These are phyloP conservation scores for Trichophyton benhamiae DNA, from an alignment of 2,329 filamentous ascomycete genomes.

Conservation along the genomic window DNA sequence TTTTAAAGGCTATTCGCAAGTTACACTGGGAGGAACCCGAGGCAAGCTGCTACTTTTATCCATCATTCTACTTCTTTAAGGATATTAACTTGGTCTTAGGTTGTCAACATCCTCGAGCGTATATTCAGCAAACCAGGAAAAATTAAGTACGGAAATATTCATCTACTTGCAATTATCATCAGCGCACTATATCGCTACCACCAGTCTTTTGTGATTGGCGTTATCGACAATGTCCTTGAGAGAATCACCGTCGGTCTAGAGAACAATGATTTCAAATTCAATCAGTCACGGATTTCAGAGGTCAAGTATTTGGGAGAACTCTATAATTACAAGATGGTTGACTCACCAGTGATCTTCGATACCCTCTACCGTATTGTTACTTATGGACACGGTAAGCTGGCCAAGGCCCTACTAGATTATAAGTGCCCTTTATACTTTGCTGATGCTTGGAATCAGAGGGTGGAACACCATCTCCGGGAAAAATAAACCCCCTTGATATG, in stretches of 20 bases:
- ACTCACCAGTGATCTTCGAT: conserved; percentile 91
- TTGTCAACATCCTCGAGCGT: conserved; percentile 68
- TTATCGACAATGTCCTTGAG: conserved; percentile 86
- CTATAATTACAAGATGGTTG: conserved; percentile 95
- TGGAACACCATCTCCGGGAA: conserved; percentile 68
- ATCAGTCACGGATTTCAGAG: conserved; percentile 85
- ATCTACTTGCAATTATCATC: conserved; percentile 79
- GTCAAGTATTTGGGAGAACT: conserved; percentile 93
- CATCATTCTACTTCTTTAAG: neutral
- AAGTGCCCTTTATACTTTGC: neutral
- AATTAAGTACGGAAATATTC: conserved; percentile 94
- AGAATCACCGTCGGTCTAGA: conserved; percentile 79
- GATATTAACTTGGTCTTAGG: conserved; percentile 26
- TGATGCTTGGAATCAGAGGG: conserved; percentile 36
- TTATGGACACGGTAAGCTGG: conserved; percentile 59
- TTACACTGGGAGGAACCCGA: conserved; percentile 96
- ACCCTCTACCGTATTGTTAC: conserved; percentile 88
- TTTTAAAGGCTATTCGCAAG: conserved; percentile 85
- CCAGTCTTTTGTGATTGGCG: conserved; percentile 74
- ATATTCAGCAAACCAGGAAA: conserved; percentile 94
- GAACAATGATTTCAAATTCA: conserved; percentile 94
- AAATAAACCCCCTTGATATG: conserved; percentile 64
- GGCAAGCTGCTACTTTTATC: conserved; percentile 29
- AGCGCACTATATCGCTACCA: conserved; percentile 86
- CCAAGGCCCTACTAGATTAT: neutral